Evolutionary conservation across 2,329 filamentous ascomycete genomes (phyloP), one percentile per base, ranked within the genome.

Genomic region (Verticillium tricorpus): DNA sequence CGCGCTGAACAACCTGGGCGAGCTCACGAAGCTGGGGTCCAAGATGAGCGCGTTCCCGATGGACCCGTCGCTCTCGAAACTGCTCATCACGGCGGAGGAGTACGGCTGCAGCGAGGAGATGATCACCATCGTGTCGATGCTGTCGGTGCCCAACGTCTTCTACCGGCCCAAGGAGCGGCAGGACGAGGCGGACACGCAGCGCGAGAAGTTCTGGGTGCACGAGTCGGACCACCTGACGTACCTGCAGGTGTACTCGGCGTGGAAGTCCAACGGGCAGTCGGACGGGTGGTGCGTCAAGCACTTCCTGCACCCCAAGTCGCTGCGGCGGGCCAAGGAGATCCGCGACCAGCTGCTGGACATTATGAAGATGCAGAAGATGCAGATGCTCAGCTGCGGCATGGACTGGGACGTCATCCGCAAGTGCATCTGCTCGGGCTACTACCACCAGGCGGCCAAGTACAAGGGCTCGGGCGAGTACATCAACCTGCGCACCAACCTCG

Each of bases 11-110:
- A 97, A 99, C 69, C 84, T 98, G 17, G 96, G 95, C 39, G 92
- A 97, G 67, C 83, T 99, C 31, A 99, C 95, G 0, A 81, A 86
- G 0, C 85, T 99, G 1, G 95, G 95, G 34, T 87, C 86, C 55
- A 93, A 91, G 68, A 99, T 99, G 95, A 97, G 95, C 31, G 90
- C 92, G 1, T 99, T 98, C 70, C 95, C 95, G 0, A 99, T 99
- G 94, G 95, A 99, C 67, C 95, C 95, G 0, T 93, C 93, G 0
- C 82, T 99, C 11, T 93, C 94, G 8, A 99, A 99, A 76, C 86
- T 99, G 14, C 85, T 99, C 61, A 97, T 99, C 72, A 97, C 91
- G 56, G 89, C 93, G 0, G 90, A 91, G 60, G 89, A 93, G 65
- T 97, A 97, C 73, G 90, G 87, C 56, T 99, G 95, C 77, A 95